Conservation (phyloP, 192 early-diverging fungal genomes). For the Lobosporangium transversale region DNA sequence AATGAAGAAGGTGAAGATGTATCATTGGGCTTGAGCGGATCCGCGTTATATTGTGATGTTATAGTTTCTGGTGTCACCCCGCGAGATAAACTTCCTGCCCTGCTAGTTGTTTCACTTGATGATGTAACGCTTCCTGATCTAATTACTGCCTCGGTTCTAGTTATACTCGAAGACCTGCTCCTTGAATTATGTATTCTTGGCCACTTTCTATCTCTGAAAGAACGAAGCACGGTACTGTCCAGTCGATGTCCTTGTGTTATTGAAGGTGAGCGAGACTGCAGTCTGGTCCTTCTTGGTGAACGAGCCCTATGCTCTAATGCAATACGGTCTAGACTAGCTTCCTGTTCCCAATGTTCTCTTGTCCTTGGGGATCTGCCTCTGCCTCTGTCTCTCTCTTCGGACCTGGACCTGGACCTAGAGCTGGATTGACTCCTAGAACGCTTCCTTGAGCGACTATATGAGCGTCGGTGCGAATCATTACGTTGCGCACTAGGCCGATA, state of each 20-base stretch:
- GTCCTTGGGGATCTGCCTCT: background rate
- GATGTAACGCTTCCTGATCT: background rate
- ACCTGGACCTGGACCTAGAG: constrained; percentile 3
- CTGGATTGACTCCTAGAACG: constrained; percentile 15
- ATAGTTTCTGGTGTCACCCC: background rate
- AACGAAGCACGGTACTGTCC: background rate
- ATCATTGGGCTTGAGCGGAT: too few relatives aligned
- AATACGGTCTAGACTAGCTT: background rate
- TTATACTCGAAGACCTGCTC: constrained; percentile 5
- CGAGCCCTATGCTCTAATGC: background rate
- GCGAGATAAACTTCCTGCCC: background rate
- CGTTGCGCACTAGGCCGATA: constrained; percentile 3
- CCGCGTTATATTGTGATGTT: background rate
- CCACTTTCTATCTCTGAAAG: background rate
- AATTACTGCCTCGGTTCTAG: background rate
- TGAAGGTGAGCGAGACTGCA: background rate
- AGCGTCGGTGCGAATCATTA: background rate
- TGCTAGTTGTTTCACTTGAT: too few relatives aligned
- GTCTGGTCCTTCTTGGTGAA: background rate
- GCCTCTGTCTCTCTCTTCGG: background rate
- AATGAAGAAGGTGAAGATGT: too few relatives aligned
- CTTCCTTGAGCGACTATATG: background rate
- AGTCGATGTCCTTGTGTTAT: background rate
- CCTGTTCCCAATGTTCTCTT: background rate
- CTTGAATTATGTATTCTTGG: background rate